phyloP scores from a whole-genome alignment of 2,329 filamentous ascomycete species.

The Boeremia lycopersici region DNA sequence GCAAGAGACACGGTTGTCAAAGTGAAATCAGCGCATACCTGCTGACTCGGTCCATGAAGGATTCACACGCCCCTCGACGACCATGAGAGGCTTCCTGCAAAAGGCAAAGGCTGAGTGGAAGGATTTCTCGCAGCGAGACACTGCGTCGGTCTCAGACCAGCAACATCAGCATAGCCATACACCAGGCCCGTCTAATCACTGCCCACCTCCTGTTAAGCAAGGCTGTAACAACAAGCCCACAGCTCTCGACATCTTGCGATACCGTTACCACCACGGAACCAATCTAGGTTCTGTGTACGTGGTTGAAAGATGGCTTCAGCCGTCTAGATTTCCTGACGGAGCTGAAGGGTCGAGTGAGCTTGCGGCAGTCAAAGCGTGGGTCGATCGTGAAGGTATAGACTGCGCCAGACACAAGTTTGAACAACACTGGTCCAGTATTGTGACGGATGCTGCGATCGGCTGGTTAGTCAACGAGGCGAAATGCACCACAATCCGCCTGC shows the following conservation, averaged over 20 bases:
- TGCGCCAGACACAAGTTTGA: constrained; percentile 59
- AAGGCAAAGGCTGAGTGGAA: constrained; percentile 37
- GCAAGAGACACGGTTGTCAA: background rate
- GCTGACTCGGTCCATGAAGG: background rate
- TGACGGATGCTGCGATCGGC: constrained; percentile 58
- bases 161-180: constrained; percentile 1
- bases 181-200: background rate
- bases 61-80: background rate
- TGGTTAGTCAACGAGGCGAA: constrained; percentile 60
- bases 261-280: constrained; percentile 65
- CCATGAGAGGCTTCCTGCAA: constrained; percentile 37
- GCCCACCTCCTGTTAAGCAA: constrained; percentile 11
- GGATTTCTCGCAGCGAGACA: constrained; percentile 14
- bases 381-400: constrained; percentile 56
- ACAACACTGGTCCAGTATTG: constrained; percentile 58
- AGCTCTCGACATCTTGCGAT: constrained; percentile 54
- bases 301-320: constrained; percentile 64
- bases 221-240: constrained; percentile 48
- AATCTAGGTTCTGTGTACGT: constrained; percentile 66
- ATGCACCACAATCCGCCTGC: constrained; percentile 64
- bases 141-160: background rate
- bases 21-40: background rate
- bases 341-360: constrained; percentile 57
- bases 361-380: constrained; percentile 56
- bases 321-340: constrained; percentile 55